phyloP scores from a whole-genome alignment of 805 yeast genomes.

The Metschnikowia santaceciliae region DNA sequence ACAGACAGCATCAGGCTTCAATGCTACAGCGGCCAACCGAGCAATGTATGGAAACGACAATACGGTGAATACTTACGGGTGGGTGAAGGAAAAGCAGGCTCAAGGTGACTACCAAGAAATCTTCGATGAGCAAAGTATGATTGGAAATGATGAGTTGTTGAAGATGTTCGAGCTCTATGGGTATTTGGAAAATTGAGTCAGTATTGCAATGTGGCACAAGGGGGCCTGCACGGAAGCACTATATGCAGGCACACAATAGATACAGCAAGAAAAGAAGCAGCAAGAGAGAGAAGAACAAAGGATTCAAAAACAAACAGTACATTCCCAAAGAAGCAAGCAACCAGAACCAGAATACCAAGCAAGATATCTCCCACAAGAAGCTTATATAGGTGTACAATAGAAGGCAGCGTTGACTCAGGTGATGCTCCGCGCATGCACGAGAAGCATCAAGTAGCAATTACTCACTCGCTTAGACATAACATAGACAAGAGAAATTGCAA shows the following conservation, averaged over 20 bases:
- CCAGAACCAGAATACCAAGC: too few relatives aligned
- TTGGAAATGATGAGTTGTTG: constrained; percentile 31
- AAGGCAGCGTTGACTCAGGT: neutral
- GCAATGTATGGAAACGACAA: constrained; percentile 18
- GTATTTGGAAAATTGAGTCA: constrained; percentile 21
- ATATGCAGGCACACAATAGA: too few relatives aligned
- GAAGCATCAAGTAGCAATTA: too few relatives aligned
- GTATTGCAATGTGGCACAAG: neutral
- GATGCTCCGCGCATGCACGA: neutral
- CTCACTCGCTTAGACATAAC: too few relatives aligned
- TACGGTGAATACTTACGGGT: constrained; percentile 17
- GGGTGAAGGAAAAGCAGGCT: constrained; percentile 14
- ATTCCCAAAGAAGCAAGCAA: too few relatives aligned
- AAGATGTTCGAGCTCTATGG: constrained; percentile 35
- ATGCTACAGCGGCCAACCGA: constrained; percentile 14
- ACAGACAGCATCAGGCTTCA: constrained; percentile 5
- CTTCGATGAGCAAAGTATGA: constrained; percentile 17
- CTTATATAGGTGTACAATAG: neutral
- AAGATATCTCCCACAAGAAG: too few relatives aligned
- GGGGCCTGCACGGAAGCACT: too few relatives aligned
- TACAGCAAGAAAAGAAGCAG: too few relatives aligned
- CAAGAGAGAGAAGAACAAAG: too few relatives aligned
- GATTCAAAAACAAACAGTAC: too few relatives aligned
- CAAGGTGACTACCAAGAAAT: constrained; percentile 12
- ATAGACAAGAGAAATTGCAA: neutral